These are phyloP conservation scores for Iris pallida DNA, from an alignment of 116 monocot species.

Conservation along the genomic window DNA sequence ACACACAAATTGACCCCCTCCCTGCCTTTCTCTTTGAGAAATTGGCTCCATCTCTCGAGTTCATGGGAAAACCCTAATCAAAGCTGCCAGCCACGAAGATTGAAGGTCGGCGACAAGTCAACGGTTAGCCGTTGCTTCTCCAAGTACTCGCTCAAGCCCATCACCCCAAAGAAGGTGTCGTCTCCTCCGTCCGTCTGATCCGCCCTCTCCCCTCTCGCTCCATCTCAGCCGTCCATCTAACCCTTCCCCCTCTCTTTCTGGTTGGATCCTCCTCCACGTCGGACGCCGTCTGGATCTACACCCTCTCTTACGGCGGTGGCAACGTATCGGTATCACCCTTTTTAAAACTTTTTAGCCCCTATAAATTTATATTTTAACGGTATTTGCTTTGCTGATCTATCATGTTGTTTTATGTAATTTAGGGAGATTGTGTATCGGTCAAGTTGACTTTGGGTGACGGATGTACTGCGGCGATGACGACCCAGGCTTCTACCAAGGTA, in stretches of 20 bases:
- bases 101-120: constrained; percentile 65
- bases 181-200: too few relatives aligned
- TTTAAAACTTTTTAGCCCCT: background rate
- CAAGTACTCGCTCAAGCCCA: constrained; percentile 89
- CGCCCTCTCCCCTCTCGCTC: background rate
- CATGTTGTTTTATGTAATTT: background rate
- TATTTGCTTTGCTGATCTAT: background rate
- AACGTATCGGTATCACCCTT: constrained; percentile 59
- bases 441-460: constrained; percentile 55
- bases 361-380: too few relatives aligned
- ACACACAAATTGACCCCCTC: too few relatives aligned
- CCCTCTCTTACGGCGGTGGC: constrained; percentile 91
- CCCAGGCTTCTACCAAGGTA: constrained; percentile 99
- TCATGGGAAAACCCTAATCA: too few relatives aligned
- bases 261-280: constrained; percentile 40
- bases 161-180: constrained; percentile 77
- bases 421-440: constrained; percentile 71
- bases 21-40: too few relatives aligned
- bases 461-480: constrained; percentile 75
- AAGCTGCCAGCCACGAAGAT: too few relatives aligned
- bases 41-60: too few relatives aligned
- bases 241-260: constrained; percentile 15
- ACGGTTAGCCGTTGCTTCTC: constrained; percentile 82
- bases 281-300: constrained; percentile 86
- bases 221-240: background rate